Evolutionary conservation across 441 rosid genomes (phyloP).

Genomic region (Erysimum pusillum): DNA sequence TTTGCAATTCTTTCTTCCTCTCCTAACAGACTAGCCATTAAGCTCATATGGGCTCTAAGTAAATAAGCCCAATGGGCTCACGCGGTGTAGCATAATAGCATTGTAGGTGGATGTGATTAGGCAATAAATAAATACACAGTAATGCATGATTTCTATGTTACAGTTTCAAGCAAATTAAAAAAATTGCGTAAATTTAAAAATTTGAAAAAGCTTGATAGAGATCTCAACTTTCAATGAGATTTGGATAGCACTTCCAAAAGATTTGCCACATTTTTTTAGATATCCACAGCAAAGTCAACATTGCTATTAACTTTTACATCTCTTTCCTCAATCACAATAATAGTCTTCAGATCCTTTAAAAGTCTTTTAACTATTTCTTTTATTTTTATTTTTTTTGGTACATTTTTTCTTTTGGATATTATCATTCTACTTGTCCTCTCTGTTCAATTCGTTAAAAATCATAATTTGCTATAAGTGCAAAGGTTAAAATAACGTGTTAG

Average conservation of each 20-base stretch:
- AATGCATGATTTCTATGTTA: not conserved
- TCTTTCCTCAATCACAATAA: conserved; percentile 5
- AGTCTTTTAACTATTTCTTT: not conserved
- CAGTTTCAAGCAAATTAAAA: conserved; percentile 2
- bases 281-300: conserved; percentile 21
- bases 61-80: not conserved
- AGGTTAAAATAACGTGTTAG: too few relatives aligned
- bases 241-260: conserved; percentile 21
- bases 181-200: not conserved
- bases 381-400: not conserved
- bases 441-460: not conserved
- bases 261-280: conserved; percentile 21
- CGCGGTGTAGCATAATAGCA: not conserved
- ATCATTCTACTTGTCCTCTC: not conserved
- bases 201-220: not conserved
- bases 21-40: conserved; percentile 4
- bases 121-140: not conserved
- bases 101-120: too few relatives aligned
- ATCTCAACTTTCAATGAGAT: conserved; percentile 33
- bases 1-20: not conserved
- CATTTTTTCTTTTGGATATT: not conserved
- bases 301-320: not conserved
- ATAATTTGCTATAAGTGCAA: too few relatives aligned
- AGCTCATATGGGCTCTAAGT: not conserved
- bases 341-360: not conserved